Evolutionary conservation across 2,329 filamentous ascomycete species (phyloP).

Genomic region (Lachnellula subtilissima): DNA sequence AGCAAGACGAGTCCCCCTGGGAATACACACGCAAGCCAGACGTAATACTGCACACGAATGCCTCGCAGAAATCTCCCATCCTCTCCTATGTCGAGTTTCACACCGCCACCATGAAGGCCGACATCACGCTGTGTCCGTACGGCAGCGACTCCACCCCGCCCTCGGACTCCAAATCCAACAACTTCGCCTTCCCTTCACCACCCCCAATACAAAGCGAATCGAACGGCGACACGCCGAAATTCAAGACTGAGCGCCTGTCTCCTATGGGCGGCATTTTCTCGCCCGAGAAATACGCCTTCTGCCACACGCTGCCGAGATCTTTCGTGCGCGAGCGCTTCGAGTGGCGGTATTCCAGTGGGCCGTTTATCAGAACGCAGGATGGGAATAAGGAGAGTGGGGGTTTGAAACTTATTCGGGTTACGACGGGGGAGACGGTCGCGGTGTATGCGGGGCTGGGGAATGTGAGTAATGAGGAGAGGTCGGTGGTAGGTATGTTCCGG

Average conservation of each 20-base stretch:
- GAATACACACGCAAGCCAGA: conserved; percentile 18
- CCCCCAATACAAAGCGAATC: background rate
- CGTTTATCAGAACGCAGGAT: conserved; percentile 13
- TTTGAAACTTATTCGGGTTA: conserved; percentile 21
- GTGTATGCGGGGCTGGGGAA: conserved; percentile 25
- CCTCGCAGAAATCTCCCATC: conserved; percentile 17
- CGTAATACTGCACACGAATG: conserved; percentile 22
- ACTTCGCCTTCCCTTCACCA: conserved; percentile 6
- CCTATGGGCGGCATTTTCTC: conserved; percentile 21
- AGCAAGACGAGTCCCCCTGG: conserved; percentile 14
- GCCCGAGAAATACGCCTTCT: conserved; percentile 22
- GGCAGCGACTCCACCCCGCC: conserved; percentile 9
- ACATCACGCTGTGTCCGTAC: conserved; percentile 24
- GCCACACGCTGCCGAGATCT: conserved; percentile 17
- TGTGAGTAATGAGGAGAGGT: conserved; percentile 6
- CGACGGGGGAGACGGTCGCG: conserved; percentile 23
- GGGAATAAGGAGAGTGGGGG: conserved; percentile 18
- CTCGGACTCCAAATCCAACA: conserved; percentile 3
- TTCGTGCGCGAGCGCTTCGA: conserved; percentile 23
- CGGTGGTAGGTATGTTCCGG: conserved; percentile 21
- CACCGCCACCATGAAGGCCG: conserved; percentile 19
- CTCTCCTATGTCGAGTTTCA: conserved; percentile 25
- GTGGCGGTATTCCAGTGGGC: conserved; percentile 19
- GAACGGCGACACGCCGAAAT: conserved; percentile 7
- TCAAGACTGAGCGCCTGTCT: conserved; percentile 16